Evolutionary conservation across 208 protist species (phyloP).

Genomic region (Acanthamoeba lenticulata): DNA sequence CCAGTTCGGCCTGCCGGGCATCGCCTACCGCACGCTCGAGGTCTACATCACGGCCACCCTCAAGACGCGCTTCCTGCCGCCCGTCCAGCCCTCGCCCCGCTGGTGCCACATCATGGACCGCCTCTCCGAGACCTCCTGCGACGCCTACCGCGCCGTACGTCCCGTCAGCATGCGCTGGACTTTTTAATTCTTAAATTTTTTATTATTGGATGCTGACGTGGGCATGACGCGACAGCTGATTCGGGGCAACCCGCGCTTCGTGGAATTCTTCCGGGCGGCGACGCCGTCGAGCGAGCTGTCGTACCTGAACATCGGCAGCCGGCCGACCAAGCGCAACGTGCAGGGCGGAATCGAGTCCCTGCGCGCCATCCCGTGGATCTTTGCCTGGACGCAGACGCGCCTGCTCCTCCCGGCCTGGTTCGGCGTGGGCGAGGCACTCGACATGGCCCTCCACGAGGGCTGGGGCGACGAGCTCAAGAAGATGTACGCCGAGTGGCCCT

Average conservation of each 20-base stretch:
- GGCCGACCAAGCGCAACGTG: slow-evolving; percentile 77
- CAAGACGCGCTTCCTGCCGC: slow-evolving; percentile 71
- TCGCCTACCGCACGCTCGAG: slow-evolving; percentile 75
- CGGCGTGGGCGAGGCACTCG: slow-evolving; percentile 74
- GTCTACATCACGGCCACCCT: slow-evolving; percentile 83
- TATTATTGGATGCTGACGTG: not conserved
- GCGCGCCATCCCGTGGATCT: slow-evolving; percentile 86
- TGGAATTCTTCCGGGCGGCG: slow-evolving; percentile 81
- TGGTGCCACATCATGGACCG: slow-evolving; percentile 80
- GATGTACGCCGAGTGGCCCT: slow-evolving; percentile 86
- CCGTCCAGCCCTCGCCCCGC: slow-evolving; percentile 32
- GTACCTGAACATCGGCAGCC: slow-evolving; percentile 79
- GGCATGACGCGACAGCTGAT: slow-evolving; percentile 62
- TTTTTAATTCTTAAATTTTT: not conserved
- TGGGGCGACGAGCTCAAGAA: slow-evolving; percentile 60
- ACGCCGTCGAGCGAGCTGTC: slow-evolving; percentile 79
- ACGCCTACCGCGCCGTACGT: slow-evolving; percentile 65
- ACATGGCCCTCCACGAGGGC: slow-evolving; percentile 10
- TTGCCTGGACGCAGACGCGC: slow-evolving; percentile 82
- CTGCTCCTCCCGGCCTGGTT: slow-evolving; percentile 85
- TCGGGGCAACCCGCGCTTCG: slow-evolving; percentile 75
- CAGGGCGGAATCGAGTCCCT: slow-evolving; percentile 76
- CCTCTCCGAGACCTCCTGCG: slow-evolving; percentile 74
- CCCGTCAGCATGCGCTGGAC: not conserved
- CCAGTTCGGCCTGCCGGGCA: slow-evolving; percentile 77